Evolutionary conservation across 2,329 filamentous ascomycete species (phyloP).

Genomic region (Monosporascus sp.): DNA sequence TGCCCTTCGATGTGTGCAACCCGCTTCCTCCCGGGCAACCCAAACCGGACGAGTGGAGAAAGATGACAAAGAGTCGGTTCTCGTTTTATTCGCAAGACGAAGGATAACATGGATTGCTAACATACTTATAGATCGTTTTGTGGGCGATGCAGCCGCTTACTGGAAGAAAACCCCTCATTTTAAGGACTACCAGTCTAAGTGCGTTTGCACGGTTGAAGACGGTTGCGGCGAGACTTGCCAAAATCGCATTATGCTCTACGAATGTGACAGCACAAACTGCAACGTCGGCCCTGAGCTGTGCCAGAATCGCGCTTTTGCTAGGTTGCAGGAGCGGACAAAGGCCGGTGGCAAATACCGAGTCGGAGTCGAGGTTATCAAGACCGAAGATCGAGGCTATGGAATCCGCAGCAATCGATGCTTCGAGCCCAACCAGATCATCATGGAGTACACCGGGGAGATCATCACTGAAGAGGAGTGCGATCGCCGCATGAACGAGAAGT

Average conservation of each 20-base stretch:
- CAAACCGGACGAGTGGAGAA: slow-evolving; percentile 89
- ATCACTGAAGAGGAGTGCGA: slow-evolving; percentile 94
- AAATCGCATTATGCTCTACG: slow-evolving; percentile 95
- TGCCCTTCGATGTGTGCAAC: slow-evolving; percentile 86
- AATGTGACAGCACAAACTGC: slow-evolving; percentile 90
- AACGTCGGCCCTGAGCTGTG: slow-evolving; percentile 69
- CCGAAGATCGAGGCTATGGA: slow-evolving; percentile 79
- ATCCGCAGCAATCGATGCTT: slow-evolving; percentile 89
- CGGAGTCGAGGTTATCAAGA: slow-evolving; percentile 93
- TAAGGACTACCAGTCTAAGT: slow-evolving; percentile 70
- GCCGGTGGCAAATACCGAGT: slow-evolving; percentile 82
- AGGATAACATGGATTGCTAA: slow-evolving; percentile 21
- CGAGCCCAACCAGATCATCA: slow-evolving; percentile 86
- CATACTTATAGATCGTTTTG: slow-evolving; percentile 69
- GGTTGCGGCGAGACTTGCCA: slow-evolving; percentile 88
- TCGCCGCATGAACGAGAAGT: slow-evolving; percentile 84
- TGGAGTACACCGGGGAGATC: slow-evolving; percentile 97
- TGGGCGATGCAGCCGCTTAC: slow-evolving; percentile 72
- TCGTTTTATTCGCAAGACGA: background rate
- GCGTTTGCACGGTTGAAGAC: slow-evolving; percentile 69
- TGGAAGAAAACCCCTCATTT: slow-evolving; percentile 77
- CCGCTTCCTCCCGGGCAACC: slow-evolving; percentile 80
- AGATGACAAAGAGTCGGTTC: slow-evolving; percentile 78
- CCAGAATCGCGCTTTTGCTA: slow-evolving; percentile 82
- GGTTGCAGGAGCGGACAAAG: slow-evolving; percentile 68